Evolutionary conservation across 2,329 filamentous ascomycete species (phyloP).

Genomic region (Emergomyces orientalis): DNA sequence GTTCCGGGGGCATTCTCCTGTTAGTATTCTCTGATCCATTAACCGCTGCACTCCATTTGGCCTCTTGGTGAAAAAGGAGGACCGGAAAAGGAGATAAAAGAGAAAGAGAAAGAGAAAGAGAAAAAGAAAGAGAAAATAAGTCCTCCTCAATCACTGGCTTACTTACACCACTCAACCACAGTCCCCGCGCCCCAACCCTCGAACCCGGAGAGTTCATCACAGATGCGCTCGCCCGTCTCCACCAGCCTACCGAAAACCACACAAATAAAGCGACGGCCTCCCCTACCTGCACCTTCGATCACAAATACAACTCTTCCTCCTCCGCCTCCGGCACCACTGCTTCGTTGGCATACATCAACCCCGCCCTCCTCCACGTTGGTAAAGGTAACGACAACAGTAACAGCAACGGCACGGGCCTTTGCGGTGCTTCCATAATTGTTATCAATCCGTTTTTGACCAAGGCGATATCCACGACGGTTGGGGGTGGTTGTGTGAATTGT

Average conservation of each 20-base stretch:
- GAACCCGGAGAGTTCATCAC: background rate
- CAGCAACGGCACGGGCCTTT: conserved; percentile 6
- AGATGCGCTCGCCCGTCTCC: background rate
- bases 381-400: conserved; percentile 5
- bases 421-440: conserved; percentile 10
- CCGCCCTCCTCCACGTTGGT: background rate
- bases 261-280: background rate
- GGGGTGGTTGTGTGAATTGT: conserved; percentile 13
- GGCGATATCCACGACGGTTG: conserved; percentile 8
- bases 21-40: background rate
- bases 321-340: background rate
- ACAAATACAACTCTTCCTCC: background rate
- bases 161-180: background rate
- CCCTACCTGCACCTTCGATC: background rate
- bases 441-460: conserved; percentile 12
- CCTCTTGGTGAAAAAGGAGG: background rate
- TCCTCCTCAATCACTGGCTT: background rate
- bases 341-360: background rate
- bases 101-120: background rate
- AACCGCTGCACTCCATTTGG: background rate
- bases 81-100: background rate
- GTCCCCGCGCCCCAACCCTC: background rate
- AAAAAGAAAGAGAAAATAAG: background rate
- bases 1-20: background rate
- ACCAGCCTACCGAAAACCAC: background rate